Conservation (phyloP, 129 eudicot genomes). For the Gnaphalium uliginosum region DNA sequence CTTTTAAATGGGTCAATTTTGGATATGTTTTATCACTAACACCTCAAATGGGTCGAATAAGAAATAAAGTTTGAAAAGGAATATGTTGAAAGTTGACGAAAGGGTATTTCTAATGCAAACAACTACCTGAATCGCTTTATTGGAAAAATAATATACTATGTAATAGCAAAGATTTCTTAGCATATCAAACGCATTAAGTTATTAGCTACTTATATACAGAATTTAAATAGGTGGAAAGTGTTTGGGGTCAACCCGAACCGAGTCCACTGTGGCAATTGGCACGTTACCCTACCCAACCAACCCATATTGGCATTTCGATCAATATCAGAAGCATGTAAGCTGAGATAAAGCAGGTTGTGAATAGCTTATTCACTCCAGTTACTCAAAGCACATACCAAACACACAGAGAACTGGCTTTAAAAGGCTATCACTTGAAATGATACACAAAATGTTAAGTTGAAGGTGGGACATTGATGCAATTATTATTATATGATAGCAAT, state of each 20-base stretch:
- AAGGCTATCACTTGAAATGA: neutral
- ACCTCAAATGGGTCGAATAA: neutral
- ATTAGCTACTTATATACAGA: neutral
- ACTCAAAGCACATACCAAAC: neutral
- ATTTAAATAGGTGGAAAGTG: too few species aligned
- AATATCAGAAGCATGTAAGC: neutral
- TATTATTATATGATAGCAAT: too few species aligned
- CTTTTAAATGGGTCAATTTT: neutral
- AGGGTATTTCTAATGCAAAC: too few species aligned
- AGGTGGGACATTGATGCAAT: neutral
- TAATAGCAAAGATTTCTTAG: neutral
- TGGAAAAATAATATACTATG: too few species aligned
- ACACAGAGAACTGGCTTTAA: neutral
- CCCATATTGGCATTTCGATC: neutral
- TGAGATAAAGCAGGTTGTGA: neutral
- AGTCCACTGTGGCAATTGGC: neutral
- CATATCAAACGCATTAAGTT: neutral
- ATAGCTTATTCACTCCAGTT: neutral
- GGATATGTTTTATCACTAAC: neutral
- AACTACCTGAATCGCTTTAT: neutral
- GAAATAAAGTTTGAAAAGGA: too few species aligned
- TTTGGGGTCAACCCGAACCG: neutral
- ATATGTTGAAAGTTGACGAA: too few species aligned
- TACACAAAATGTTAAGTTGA: neutral
- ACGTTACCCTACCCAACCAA: neutral